These are phyloP conservation scores for Flaveria trinervia DNA, from an alignment of 129 eudicot genomes.

Conservation along the genomic window DNA sequence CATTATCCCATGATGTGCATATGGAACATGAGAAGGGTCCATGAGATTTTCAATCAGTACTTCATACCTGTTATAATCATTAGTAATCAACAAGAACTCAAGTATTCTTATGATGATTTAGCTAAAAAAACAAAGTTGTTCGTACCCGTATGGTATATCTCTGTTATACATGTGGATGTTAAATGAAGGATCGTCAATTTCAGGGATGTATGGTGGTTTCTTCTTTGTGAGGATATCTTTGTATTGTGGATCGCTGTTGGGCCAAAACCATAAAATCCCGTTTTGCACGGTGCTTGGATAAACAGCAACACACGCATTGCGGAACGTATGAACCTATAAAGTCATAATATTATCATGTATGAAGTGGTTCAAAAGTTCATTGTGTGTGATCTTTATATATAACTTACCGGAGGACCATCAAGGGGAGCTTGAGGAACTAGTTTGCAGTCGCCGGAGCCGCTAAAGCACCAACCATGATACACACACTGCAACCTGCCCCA, in stretches of 20 bases:
- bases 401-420: conserved; percentile 65
- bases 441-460: not conserved
- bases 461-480: conserved; percentile 8
- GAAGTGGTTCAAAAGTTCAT: not conserved
- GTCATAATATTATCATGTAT: not conserved
- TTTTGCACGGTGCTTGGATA: conserved; percentile 9
- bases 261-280: conserved; percentile 1
- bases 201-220: conserved; percentile 15
- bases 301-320: conserved; percentile 1
- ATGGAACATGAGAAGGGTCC: conserved; percentile 10
- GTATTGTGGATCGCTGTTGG: not conserved
- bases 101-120: too few relatives aligned
- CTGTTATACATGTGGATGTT: not conserved
- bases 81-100: too few relatives aligned
- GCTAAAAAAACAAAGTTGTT: too few relatives aligned
- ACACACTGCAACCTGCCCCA: conserved; percentile 12
- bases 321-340: conserved; percentile 43
- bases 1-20: conserved; percentile 13
- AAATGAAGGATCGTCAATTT: conserved; percentile 2
- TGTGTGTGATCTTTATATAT: not conserved
- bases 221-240: conserved; percentile 3
- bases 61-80: not conserved
- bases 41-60: conserved; percentile 1
- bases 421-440: conserved; percentile 1
- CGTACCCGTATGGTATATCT: conserved; percentile 8